Base-by-base conservation (phyloP, 2,329 filamentous ascomycete genomes). In the Arthrobotrys conoides region DNA sequence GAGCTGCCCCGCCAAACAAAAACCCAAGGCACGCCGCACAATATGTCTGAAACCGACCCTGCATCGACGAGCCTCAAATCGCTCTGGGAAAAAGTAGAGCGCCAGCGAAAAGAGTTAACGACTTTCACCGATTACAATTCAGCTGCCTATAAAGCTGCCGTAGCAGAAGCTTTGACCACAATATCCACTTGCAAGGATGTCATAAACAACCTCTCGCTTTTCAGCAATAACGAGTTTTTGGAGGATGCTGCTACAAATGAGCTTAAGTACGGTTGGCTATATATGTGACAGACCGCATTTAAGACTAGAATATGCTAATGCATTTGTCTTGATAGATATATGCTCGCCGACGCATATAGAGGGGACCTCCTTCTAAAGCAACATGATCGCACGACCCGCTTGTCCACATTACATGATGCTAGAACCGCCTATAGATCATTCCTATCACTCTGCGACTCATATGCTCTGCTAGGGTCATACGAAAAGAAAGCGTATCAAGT, bases 161-260 rank as follows among this genome's bases (percentile, higher is more conserved):
- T 73, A 38, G 44, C 61, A 5, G 85, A 87, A 46, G 89, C 92
- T 48, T 89, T 97, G 81, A 85, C 88, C 80, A 88, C 90, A 67
- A 95, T 97, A 85, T 87, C 92, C 82, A 87, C 92, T 84, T 94
- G 92, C 84, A 87, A 91, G 75, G 86, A 89, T 76, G 89, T 92
- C 71, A 89, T 93, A 80, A 87, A 89, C 80, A 88, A 90, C 76
- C 87, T 96, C 27, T 91, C 92, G 0, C 87, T 99, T 67, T 98
- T 98, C 88, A 97, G 93, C 81, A 88, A 90, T 41, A 99, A 99
- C 85, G 96, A 99, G 84, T 88, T 89, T 0, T 85, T 95, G 46
- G 96, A 99, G 79, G 96, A 99, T 85, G 86, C 97, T 36, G 87
- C 92, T 14, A 96, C 95, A 0, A 88, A 88, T n/a, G 91, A 97